Base-by-base conservation (phyloP, 306 rosid species). In the Prinsepia uniflora region DNA sequence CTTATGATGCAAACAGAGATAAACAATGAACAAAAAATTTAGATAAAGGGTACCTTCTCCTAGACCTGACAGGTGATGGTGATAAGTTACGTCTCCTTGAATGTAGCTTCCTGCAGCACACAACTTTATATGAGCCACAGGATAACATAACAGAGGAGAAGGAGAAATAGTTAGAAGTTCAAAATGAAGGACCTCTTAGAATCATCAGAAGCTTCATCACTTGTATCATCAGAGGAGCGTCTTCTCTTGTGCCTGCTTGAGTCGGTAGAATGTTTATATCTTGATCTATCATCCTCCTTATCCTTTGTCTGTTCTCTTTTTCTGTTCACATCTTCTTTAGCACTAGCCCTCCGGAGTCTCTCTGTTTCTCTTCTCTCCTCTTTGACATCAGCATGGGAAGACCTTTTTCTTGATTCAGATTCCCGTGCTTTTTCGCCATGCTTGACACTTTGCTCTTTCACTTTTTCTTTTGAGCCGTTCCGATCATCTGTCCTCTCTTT, bases 11-110 rank as follows among this genome's bases (percentile, higher is more conserved):
- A 70, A 78, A 73, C 82, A 82, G 74, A 79, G 81, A 84, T 40
- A 75, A 19, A 68, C 40, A 54, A 63, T 14, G 39, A 61, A 59
- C 50, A 50, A 47, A 70, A 73, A 75, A 63, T 68, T 58, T 55
- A 77, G 60, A 82, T 43, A 85, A 80, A 81, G 34, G 53, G 69
- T 91, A 94, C 99, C 99, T 94, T 87, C 90, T 82, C 77, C 85
- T 89, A 72, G 97, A 91, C 86, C 89, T 82, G 80, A 83, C 84
- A 10, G 96, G 96, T 63, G 97, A 94, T 36, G 92, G 92, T 44
- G 99, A 91, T 34, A 67, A 83, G 76, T 86, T 82, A n/a, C 75
- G 90, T 78, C 81, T 91, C 80, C 95, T 89, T 64, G 96, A 86
- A 70, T 59, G 93, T 70, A 24, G 67, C 84, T 89, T 94, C 92